phyloP scores from a whole-genome alignment of 306 rosid species.

The Lathyrus tuberosus region DNA sequence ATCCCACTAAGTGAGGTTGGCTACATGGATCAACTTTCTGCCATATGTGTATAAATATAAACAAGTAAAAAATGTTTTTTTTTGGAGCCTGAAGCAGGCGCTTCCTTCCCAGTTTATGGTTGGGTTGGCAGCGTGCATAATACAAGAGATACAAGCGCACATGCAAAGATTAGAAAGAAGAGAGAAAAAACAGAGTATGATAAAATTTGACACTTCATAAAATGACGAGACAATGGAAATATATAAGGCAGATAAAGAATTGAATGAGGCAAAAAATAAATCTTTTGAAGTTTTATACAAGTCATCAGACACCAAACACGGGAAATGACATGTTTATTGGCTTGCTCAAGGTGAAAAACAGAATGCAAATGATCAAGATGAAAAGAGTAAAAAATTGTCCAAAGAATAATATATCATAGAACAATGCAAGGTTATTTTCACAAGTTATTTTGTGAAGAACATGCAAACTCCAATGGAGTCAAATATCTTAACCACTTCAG shows the following conservation, averaged over 20 bases:
- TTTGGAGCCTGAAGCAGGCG: no score
- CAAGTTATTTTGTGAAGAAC: constrained; percentile 4
- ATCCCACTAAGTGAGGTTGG: no score
- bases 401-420: neutral
- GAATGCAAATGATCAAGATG: neutral
- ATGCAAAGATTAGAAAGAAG: no score
- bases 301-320: neutral
- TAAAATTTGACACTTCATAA: neutral
- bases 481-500: neutral
- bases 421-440: neutral
- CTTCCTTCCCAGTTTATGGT: no score
- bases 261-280: no score
- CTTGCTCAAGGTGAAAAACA: neutral
- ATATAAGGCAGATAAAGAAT: neutral
- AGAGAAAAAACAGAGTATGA: neutral
- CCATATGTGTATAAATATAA: no score
- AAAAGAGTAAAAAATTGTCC: neutral
- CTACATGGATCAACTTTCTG: no score
- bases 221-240: neutral
- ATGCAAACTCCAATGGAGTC: neutral
- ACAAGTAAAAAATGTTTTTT: no score
- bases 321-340: neutral
- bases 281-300: neutral
- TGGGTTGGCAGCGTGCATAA: no score
- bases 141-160: no score